Evolutionary conservation across 148 eudicot species (phyloP).

Genomic region (Vaccinium myrtillus): DNA sequence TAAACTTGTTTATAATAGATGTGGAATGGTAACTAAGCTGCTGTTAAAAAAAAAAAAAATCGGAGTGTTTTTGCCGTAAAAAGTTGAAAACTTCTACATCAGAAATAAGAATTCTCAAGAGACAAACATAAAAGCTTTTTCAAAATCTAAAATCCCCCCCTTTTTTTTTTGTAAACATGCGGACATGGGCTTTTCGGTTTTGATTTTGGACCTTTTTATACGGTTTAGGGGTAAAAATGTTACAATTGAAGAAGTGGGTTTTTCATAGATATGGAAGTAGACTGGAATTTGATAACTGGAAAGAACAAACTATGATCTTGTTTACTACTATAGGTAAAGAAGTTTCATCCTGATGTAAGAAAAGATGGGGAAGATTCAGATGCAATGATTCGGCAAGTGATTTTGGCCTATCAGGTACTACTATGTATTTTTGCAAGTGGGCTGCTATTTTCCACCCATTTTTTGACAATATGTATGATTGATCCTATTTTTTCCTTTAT

Average conservation of each 20-base stretch:
- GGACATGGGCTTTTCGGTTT: background rate
- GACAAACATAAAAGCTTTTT: background rate
- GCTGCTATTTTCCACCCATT: background rate
- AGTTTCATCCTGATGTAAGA: slow-evolving; percentile 92
- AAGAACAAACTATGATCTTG: background rate
- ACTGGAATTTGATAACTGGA: background rate
- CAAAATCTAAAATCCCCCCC: background rate
- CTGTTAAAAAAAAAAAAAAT: too few species aligned
- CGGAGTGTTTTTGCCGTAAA: too few species aligned
- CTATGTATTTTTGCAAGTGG: background rate
- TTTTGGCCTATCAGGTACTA: slow-evolving; percentile 91
- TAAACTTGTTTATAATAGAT: background rate
- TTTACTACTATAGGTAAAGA: slow-evolving; percentile 59
- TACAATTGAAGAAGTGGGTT: background rate
- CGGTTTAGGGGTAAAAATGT: background rate
- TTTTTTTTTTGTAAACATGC: background rate
- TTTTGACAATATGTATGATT: background rate
- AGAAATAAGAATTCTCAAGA: background rate
- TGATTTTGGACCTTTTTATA: background rate
- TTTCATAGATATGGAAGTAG: background rate
- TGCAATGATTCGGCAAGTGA: slow-evolving; percentile 74
- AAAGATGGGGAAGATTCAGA: slow-evolving; percentile 53
- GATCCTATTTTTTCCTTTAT: background rate
- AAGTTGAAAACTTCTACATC: too few species aligned
- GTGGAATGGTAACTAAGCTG: too few species aligned